phyloP scores from a whole-genome alignment of 2,329 filamentous ascomycete species.

The Verticillium tricorpus region DNA sequence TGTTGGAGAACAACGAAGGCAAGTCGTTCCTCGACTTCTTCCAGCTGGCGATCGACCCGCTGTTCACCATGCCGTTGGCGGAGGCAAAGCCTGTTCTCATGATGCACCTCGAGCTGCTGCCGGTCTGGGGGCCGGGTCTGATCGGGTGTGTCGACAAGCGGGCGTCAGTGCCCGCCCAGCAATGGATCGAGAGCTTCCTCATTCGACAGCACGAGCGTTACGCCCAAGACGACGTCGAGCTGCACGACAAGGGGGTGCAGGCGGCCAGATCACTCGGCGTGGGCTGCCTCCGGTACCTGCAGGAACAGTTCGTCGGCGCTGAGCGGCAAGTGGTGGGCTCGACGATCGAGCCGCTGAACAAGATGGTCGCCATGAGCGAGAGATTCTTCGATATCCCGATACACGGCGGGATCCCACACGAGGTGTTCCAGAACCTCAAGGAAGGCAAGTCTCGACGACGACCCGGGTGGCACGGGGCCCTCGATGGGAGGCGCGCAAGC shows the following conservation, averaged over 20 bases:
- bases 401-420: background rate
- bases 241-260: conserved; percentile 24
- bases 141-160: conserved; percentile 33
- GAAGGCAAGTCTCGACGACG: background rate
- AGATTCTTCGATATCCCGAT: conserved; percentile 25
- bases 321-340: conserved; percentile 36
- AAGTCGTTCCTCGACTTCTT: conserved; percentile 43
- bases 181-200: background rate
- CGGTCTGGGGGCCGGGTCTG: conserved; percentile 47
- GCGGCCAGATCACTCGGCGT: conserved; percentile 37
- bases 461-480: background rate
- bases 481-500: background rate
- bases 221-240: conserved; percentile 24
- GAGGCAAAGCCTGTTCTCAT: background rate
- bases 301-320: conserved; percentile 39
- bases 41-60: conserved; percentile 21
- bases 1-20: conserved; percentile 43
- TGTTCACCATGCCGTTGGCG: conserved; percentile 12
- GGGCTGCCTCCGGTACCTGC: conserved; percentile 40
- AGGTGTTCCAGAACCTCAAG: background rate
- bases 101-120: background rate
- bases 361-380: conserved; percentile 36
- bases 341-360: conserved; percentile 35
- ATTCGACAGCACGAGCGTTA: conserved; percentile 11
- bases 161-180: background rate